These are phyloP conservation scores for Jackrogersella multiformis DNA, from an alignment of 495 filamentous ascomycete species.

Conservation along the genomic window DNA sequence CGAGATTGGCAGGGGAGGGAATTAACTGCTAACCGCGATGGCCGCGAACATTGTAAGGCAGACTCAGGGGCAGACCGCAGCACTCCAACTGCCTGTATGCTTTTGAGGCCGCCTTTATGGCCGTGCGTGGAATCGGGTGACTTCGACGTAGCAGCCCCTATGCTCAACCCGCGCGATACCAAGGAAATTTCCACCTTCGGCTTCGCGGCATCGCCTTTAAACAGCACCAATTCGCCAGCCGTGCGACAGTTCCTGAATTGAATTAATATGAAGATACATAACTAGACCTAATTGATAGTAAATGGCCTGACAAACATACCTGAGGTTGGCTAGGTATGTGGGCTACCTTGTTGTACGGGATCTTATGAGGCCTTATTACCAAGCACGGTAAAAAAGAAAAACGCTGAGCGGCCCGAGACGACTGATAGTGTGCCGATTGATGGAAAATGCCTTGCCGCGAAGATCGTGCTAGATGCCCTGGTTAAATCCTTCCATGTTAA, in stretches of 20 bases:
- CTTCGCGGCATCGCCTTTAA: constrained; percentile 48
- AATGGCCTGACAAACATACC: constrained; percentile 47
- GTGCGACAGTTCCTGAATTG: constrained; percentile 53
- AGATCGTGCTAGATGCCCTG: constrained; percentile 58
- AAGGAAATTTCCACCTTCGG: constrained; percentile 45
- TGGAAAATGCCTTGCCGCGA: constrained; percentile 55
- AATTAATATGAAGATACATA: constrained; percentile 49
- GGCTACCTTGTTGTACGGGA: constrained; percentile 53
- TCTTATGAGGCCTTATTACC: constrained; percentile 56
- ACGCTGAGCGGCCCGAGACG: constrained; percentile 47
- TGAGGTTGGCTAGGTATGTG: constrained; percentile 54
- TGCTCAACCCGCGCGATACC: constrained; percentile 50
- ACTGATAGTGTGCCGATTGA: constrained; percentile 49
- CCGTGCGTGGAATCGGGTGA: constrained; percentile 57
- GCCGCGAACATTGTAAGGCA: constrained; percentile 42
- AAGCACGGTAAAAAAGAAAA: constrained; percentile 53
- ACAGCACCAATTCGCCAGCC: constrained; percentile 40
- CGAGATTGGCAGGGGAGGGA: neutral
- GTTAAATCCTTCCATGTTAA: constrained; percentile 10
- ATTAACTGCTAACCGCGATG: constrained; percentile 22
- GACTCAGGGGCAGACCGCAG: constrained; percentile 55
- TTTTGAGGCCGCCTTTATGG: constrained; percentile 55
- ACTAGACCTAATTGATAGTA: constrained; percentile 47
- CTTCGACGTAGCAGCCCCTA: constrained; percentile 53
- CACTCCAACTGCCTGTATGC: constrained; percentile 49